Conservation (phyloP, 2,329 filamentous ascomycete species). For the Daldinia eschscholtzii region DNA sequence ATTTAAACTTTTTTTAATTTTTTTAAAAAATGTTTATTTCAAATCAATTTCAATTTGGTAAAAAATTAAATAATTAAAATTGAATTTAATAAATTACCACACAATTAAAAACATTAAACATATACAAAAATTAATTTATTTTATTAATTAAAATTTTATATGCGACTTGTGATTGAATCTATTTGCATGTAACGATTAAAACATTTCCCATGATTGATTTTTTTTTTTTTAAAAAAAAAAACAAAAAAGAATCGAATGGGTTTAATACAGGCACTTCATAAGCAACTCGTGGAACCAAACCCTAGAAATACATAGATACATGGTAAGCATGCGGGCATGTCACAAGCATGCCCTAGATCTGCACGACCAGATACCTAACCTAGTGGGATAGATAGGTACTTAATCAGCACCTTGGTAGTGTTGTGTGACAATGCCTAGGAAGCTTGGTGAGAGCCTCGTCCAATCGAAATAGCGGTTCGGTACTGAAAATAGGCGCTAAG, state of each 20-base stretch:
- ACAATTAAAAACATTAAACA: too few species aligned
- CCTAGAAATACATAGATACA: background rate
- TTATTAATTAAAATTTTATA: background rate
- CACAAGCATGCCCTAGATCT: conserved; percentile 34
- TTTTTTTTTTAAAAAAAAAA: too few species aligned
- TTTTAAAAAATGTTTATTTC: background rate
- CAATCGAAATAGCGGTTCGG: conserved; percentile 36
- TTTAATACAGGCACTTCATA: conserved; percentile 16
- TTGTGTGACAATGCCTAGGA: conserved; percentile 35
- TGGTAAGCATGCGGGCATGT: background rate
- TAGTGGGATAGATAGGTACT: conserved; percentile 6
- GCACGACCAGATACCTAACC: conserved; percentile 22
- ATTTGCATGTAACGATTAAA: too few species aligned
- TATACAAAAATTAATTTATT: background rate
- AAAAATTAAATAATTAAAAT: background rate
- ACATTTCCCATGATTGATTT: background rate
- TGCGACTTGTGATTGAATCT: too few species aligned
- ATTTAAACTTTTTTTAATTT: background rate
- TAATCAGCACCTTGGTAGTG: conserved; percentile 32
- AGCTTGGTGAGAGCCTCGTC: conserved; percentile 31
- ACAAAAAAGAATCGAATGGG: background rate
- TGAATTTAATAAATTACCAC: background rate
- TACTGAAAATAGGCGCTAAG: conserved; percentile 34
- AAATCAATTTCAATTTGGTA: conserved; percentile 2
- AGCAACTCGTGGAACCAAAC: conserved; percentile 12